Base-by-base conservation (phyloP, 2,329 filamentous ascomycete genomes). In the Fusarium sp. region DNA sequence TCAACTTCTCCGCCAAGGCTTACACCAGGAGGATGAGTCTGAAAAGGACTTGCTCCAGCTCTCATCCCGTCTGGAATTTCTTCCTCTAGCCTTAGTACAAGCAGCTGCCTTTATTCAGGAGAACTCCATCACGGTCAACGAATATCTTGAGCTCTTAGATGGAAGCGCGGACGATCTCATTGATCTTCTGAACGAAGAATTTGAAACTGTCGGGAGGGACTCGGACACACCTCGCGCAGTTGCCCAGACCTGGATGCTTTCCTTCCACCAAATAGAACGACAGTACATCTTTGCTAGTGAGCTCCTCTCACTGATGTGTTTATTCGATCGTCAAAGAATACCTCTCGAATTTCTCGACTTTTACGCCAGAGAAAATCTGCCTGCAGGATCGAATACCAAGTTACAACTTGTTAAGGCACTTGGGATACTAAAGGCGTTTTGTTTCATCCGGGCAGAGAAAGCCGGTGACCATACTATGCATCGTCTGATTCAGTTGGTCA, bases 51-150 rank as follows among this genome's bases (percentile, higher is more conserved):
- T 76, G 0, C 35, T 73, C 0, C 17, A 52, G 3, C 76, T 83
- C 0, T 73, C 80, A 3, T 73, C 75, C 2, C 75, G 77, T 0
- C 69, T 83, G 0, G 79, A 81, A 3, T 70, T 79, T 18, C 70
- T 84, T 0, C 82, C 82, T 0, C 76, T 84, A 3, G 83, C 83
- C 0, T 39, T 84, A 0, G 79, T 72, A 5, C 82, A 84, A 51
- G 82, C 81, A 11, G 76, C 81, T 1, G 79, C 81, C 0, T 84
- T 82, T 17, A 81, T 84, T 0, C 71, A 78, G 7, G 76, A 81
- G 39, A 82, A 81, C 6, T 58, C 38, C 0, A 79, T 80, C 9
- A 51, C 76, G 0, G 48, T 80, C 15, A n/a, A 8, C 0, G 39
- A 74, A 15, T 84, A 84, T 7, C 20, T 84, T 1, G 41, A 76